phyloP scores from a whole-genome alignment of 345 rosid species.

The Eucalyptus melliodora region DNA sequence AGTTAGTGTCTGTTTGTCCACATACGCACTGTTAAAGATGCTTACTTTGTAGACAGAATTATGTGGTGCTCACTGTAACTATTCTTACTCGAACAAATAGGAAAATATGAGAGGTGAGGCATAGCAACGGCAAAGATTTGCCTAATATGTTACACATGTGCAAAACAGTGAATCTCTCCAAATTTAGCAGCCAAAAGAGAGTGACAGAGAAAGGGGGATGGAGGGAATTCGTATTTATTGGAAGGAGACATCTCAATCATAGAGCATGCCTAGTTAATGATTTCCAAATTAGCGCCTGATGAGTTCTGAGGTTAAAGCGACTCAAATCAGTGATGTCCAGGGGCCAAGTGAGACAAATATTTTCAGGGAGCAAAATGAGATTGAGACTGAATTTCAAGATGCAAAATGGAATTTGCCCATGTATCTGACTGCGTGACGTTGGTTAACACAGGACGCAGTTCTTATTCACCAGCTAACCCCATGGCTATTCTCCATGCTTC shows the following conservation, averaged over 20 bases:
- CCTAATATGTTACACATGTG: background rate
- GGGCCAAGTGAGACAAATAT: background rate
- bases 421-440: background rate
- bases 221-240: background rate
- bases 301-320: background rate
- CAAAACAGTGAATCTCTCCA: background rate
- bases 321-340: background rate
- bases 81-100: background rate
- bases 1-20: background rate
- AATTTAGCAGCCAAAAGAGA: background rate
- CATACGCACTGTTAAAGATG: background rate
- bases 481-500: background rate
- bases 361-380: background rate
- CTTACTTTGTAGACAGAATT: background rate
- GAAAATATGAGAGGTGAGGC: background rate
- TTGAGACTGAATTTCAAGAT: background rate
- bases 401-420: background rate
- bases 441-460: background rate
- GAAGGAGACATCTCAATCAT: background rate
- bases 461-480: background rate
- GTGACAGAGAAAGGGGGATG: background rate
- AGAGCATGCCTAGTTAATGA: background rate
- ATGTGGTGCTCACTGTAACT: background rate
- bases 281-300: background rate
- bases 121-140: background rate